Percentiles rank a stretch among this genome's conserved stretches.
phyloP scores from a whole-genome alignment of 441 rosid species.

The Hypseocharis bilobata region DNA sequence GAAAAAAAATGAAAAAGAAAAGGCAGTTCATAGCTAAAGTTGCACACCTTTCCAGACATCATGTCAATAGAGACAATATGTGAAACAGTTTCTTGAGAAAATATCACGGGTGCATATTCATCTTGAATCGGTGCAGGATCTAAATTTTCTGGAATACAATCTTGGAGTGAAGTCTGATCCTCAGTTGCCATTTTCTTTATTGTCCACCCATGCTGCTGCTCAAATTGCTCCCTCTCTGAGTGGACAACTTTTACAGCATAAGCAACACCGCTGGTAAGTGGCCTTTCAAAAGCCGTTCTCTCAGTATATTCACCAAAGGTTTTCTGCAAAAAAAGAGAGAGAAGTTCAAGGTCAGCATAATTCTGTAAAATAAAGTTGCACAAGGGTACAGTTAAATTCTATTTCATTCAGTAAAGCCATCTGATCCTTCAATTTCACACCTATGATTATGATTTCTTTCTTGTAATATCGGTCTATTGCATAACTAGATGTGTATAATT shows the following conservation, averaged over 20 bases:
- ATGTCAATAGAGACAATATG: conserved; percentile 90
- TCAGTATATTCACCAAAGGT: conserved; percentile 86
- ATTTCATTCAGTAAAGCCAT: conserved; percentile 4
- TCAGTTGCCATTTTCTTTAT: conserved; percentile 89
- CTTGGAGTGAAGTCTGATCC: conserved; percentile 77
- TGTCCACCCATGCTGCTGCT: conserved; percentile 62
- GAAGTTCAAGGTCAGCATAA: conserved; percentile 8
- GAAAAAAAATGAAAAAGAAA: neutral
- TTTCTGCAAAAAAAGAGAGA: conserved; percentile 39
- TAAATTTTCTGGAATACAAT: conserved; percentile 66
- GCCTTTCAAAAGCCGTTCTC: conserved; percentile 94
- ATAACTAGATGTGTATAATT: neutral
- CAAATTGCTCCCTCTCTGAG: conserved; percentile 77
- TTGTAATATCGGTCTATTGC: neutral
- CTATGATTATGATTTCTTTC: neutral
- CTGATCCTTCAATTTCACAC: neutral
- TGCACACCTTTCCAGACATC: conserved; percentile 92
- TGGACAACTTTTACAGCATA: conserved; percentile 89
- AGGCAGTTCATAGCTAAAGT: neutral
- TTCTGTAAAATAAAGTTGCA: neutral
- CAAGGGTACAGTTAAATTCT: neutral
- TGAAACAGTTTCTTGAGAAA: conserved; percentile 93
- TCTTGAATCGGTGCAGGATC: conserved; percentile 81
- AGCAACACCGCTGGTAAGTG: conserved; percentile 96
- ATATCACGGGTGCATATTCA: conserved; percentile 91